These are phyloP conservation scores for Paspalum vaginatum DNA, from an alignment of 176 grass and related monocot genomes.

Conservation along the genomic window DNA sequence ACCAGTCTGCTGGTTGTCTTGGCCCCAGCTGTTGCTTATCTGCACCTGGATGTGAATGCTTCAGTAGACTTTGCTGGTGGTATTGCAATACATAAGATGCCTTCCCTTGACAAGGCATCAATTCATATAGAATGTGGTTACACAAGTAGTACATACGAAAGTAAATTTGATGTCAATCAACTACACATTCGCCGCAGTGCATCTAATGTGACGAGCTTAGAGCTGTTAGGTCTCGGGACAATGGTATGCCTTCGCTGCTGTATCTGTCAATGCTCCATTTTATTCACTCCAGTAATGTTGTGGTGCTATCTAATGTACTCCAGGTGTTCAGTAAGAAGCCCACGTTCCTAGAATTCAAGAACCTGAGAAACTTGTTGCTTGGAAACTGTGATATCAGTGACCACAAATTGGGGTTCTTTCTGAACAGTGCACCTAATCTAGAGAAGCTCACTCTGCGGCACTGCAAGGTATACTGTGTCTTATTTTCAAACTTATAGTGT, in stretches of 20 bases:
- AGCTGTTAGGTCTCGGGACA: not conserved
- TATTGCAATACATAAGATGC: slow-evolving; percentile 5
- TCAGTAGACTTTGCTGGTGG: rapidly evolving
- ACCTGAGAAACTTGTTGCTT: not conserved
- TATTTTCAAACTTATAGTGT: not conserved
- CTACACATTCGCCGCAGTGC: not conserved
- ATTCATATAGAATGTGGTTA: not conserved
- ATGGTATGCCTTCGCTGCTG: not conserved
- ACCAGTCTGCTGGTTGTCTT: not conserved
- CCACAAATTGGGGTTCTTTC: slow-evolving; percentile 1
- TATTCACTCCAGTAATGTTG: not conserved
- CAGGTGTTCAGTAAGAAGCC: not conserved
- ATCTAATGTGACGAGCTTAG: not conserved
- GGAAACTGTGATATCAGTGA: not conserved
- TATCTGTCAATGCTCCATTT: not conserved
- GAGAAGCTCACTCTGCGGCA: not conserved
- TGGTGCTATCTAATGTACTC: not conserved
- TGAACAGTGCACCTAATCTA: not conserved
- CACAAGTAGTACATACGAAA: not conserved
- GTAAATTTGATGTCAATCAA: not conserved
- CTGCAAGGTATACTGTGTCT: slow-evolving; percentile 3
- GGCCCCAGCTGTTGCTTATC: not conserved
- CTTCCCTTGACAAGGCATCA: slow-evolving; percentile 4
- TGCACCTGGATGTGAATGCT: not conserved
- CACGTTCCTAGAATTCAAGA: slow-evolving; percentile 3